Base-by-base conservation (phyloP, 371 early-diverging fungal species). In the Dichotomocladium elegans region DNA sequence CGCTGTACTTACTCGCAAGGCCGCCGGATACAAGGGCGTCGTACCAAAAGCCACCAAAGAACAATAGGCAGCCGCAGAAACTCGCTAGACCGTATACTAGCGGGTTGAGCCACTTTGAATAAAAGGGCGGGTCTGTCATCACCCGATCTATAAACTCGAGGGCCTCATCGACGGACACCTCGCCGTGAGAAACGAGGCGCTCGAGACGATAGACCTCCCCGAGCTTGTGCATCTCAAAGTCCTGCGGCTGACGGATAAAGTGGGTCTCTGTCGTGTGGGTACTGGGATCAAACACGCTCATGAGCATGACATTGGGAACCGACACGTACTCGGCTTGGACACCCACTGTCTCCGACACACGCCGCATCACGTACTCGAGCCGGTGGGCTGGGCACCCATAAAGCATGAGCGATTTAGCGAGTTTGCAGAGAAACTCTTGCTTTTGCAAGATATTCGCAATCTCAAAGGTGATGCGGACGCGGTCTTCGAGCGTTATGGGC, bases 211-310 rank as follows among this genome's bases (percentile, higher is more conserved):
- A 82, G 10, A 83, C 68, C 37, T 79, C 78, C 29, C 79, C 80
- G 7, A 83, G 70, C 42, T 72, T 74, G 60, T 83, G 67, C 88
- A 89, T 85, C 35, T 89, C 85, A 66, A 84, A 87, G 14, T 75
- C 70, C 17, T 73, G 79, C 0, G 72, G 43, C 22, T 71, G 72
- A 4, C 82, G 76, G 43, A 90, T 68, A 28, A 89, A 79, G 45
- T 88, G 87, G 0, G 90, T 90, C 51, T 90, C 90, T n/a, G 86
- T 86, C 3, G 89, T 84, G 47, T 88, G 85, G 0, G 88, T 88
- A 19, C 82, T 73, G 12, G 74, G 75, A 57, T 89, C 87, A 52
- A 79, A 79, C 52, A 90, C 88, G 2, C 83, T 79, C 30, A 90
- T 69, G 40, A 89, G 77, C 79, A 89, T 84, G 24, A 87, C 74